Percentiles rank a stretch among this genome's conserved stretches.
Conservation (phyloP, 2,329 filamentous ascomycete species). For the Diaporthe eres region DNA sequence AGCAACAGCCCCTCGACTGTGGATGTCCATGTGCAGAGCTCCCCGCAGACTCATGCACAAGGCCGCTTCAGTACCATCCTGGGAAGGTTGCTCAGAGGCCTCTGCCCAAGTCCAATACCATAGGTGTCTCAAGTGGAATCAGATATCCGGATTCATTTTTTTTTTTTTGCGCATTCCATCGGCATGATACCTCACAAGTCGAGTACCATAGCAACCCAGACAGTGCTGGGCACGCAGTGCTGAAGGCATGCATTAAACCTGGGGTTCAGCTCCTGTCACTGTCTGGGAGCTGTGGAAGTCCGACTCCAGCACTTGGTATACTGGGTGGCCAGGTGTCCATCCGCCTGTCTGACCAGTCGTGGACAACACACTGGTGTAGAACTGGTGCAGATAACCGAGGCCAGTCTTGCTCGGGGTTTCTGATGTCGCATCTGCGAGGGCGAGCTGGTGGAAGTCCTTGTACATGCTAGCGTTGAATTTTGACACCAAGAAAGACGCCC, state of each 20-base stretch:
- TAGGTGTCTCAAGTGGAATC: not conserved
- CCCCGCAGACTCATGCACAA: not conserved
- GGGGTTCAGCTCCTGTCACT: slow-evolving; percentile 38
- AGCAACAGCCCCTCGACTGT: not conserved
- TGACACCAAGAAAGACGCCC: slow-evolving; percentile 79
- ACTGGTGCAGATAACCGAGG: slow-evolving; percentile 74
- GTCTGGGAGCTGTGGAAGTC: slow-evolving; percentile 39
- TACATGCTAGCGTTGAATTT: slow-evolving; percentile 85
- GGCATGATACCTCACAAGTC: slow-evolving; percentile 15
- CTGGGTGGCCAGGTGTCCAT: slow-evolving; percentile 45
- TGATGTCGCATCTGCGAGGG: slow-evolving; percentile 73
- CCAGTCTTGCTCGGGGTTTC: slow-evolving; percentile 65
- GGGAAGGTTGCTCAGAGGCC: not conserved
- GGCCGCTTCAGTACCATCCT: not conserved
- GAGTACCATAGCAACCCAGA: not conserved
- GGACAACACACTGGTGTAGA: slow-evolving; percentile 63
- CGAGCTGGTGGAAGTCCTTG: slow-evolving; percentile 78
- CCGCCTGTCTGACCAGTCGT: slow-evolving; percentile 41
- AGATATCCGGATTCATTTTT: not conserved
- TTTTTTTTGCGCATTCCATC: not conserved
- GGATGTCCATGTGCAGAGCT: not conserved
- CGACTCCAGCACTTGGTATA: slow-evolving; percentile 35
- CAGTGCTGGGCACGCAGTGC: not conserved
- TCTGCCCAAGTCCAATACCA: not conserved
- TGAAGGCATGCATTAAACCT: slow-evolving; percentile 32